Percentiles rank a stretch among this genome's conserved stretches.
These are phyloP conservation scores for Scedosporium apiospermum DNA, from an alignment of 2,329 filamentous ascomycete genomes.

Conservation along the genomic window DNA sequence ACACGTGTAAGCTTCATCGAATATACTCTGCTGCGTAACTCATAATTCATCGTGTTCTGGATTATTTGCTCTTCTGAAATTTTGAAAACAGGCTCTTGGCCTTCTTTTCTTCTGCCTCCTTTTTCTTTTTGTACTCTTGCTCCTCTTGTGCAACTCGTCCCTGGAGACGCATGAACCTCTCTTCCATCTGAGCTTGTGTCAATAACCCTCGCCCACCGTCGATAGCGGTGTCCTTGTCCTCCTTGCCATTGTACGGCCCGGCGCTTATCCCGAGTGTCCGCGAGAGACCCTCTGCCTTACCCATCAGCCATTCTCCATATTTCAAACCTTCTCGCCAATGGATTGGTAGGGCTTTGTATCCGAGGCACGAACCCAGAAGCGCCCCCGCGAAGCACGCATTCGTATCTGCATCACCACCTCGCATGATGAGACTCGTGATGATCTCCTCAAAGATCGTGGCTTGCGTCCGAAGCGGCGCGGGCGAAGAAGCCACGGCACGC, in stretches of 20 bases:
- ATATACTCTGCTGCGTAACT: neutral
- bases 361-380: slow-evolving; percentile 36
- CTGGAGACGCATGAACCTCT: slow-evolving; percentile 22
- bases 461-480: slow-evolving; percentile 11
- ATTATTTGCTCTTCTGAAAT: neutral
- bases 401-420: slow-evolving; percentile 44
- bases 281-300: slow-evolving; percentile 31
- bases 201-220: slow-evolving; percentile 31
- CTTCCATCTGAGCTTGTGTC: slow-evolving; percentile 25
- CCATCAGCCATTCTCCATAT: slow-evolving; percentile 33
- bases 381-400: slow-evolving; percentile 44
- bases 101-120: slow-evolving; percentile 14
- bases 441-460: slow-evolving; percentile 31
- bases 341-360: slow-evolving; percentile 32
- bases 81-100: neutral
- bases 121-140: slow-evolving; percentile 15
- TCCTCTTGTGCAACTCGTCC: slow-evolving; percentile 20
- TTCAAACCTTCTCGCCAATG: slow-evolving; percentile 39
- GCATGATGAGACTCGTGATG: slow-evolving; percentile 38
- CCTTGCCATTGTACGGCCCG: slow-evolving; percentile 21
- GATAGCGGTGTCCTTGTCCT: slow-evolving; percentile 28
- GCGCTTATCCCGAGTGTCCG: slow-evolving; percentile 25
- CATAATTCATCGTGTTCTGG: neutral
- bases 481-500: slow-evolving; percentile 16
- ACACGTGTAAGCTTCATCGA: too few relatives aligned